Conservation (phyloP, 495 filamentous ascomycete genomes). For the Cercophora samala region DNA sequence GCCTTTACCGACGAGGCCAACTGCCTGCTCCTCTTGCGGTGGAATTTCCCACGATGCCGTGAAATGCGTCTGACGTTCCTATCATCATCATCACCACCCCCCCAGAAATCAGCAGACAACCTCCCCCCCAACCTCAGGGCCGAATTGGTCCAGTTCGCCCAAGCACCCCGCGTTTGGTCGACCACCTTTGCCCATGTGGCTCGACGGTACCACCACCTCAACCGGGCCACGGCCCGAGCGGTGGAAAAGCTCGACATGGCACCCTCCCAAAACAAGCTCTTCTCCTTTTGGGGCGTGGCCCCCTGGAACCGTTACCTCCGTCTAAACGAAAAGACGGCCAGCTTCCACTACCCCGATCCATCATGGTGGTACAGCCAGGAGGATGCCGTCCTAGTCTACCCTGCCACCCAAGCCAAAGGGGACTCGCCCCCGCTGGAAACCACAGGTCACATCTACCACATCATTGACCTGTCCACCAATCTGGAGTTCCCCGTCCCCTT, state of each 20-base stretch:
- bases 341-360: conserved; percentile 52
- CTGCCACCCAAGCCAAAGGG: conserved; percentile 28
- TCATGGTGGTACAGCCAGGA: conserved; percentile 57
- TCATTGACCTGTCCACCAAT: conserved; percentile 53
- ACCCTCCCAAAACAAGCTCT: conserved; percentile 26
- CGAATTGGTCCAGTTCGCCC: conserved; percentile 55
- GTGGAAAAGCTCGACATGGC: conserved; percentile 48
- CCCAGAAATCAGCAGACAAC: background rate
- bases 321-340: conserved; percentile 39
- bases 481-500: conserved; percentile 52
- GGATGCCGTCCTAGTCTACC: conserved; percentile 58
- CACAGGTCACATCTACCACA: conserved; percentile 42
- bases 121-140: conserved; percentile 35
- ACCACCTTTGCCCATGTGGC: conserved; percentile 52
- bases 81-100: conserved; percentile 1
- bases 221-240: conserved; percentile 45
- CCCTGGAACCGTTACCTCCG: conserved; percentile 57
- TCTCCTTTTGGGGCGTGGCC: conserved; percentile 45
- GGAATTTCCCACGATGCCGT: conserved; percentile 52
- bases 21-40: conserved; percentile 47
- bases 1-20: conserved; percentile 51
- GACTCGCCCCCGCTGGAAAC: conserved; percentile 18
- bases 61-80: conserved; percentile 46
- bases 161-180: conserved; percentile 34
- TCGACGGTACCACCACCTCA: conserved; percentile 55